A percentile compares a stretch with the other conserved stretches of the same genome.
Conservation (phyloP, 768 basidiomycete species). For the Erythrobasidium yunnanense region DNA sequence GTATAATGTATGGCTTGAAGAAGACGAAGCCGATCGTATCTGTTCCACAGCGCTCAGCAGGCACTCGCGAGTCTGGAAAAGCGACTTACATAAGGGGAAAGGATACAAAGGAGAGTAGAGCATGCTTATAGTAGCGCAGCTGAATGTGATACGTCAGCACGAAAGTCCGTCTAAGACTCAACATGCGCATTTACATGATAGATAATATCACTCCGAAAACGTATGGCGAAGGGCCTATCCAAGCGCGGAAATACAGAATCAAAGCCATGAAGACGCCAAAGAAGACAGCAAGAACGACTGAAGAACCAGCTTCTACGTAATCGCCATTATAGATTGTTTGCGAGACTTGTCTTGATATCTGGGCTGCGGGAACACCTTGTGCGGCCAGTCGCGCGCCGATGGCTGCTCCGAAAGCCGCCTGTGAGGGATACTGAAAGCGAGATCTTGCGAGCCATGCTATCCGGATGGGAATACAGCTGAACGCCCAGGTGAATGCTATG, state of each 20-base stretch:
- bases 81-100: neutral
- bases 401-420: neutral
- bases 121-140: constrained; percentile 27
- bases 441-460: neutral
- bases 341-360: constrained; percentile 6
- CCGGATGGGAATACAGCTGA: neutral
- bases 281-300: constrained; percentile 33
- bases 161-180: constrained; percentile 8
- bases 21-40: constrained; percentile 13
- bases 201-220: constrained; percentile 4
- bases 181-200: neutral
- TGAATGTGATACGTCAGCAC: constrained; percentile 16
- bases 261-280: constrained; percentile 32
- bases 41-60: neutral
- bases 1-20: constrained; percentile 33
- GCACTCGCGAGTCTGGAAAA: neutral
- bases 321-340: constrained; percentile 28
- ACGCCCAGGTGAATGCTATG: neutral
- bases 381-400: neutral
- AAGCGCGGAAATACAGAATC: constrained; percentile 10
- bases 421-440: neutral
- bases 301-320: constrained; percentile 28
- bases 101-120: constrained; percentile 27
- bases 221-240: neutral
- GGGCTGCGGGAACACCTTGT: neutral